phyloP scores from a whole-genome alignment of 768 basidiomycete species.

The Stropharia rugosoannulata region DNA sequence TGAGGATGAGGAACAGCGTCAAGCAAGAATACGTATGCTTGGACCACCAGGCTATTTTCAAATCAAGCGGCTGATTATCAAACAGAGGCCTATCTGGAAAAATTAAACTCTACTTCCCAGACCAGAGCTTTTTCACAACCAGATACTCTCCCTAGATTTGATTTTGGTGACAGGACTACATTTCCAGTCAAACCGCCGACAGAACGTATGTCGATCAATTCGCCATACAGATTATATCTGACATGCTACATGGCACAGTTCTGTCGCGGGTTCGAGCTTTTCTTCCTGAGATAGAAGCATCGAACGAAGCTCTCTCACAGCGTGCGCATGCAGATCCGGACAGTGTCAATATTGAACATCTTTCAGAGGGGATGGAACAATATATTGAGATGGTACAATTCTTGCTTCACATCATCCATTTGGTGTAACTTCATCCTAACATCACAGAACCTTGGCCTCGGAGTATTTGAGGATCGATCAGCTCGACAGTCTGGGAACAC shows the following conservation, averaged over 20 bases:
- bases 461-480: constrained; percentile 51
- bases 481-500: constrained; percentile 15
- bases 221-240: not conserved
- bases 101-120: constrained; percentile 30
- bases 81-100: constrained; percentile 41
- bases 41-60: constrained; percentile 8
- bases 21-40: constrained; percentile 38
- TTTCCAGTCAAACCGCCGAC: constrained; percentile 41
- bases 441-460: constrained; percentile 61
- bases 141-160: constrained; percentile 25
- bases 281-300: constrained; percentile 64
- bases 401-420: not conserved
- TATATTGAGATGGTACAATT: constrained; percentile 67
- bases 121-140: constrained; percentile 16
- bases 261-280: constrained; percentile 66
- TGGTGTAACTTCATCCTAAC: constrained; percentile 9
- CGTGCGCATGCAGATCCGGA: constrained; percentile 46
- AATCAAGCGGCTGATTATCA: not conserved
- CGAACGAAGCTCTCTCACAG: constrained; percentile 53
- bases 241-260: constrained; percentile 38
- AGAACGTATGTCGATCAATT: constrained; percentile 41
- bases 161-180: constrained; percentile 35
- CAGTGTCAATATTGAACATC: constrained; percentile 71
- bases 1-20: constrained; percentile 46
- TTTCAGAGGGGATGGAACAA: constrained; percentile 43